These are phyloP conservation scores for Karstenula rhodostoma DNA, from an alignment of 2,329 filamentous ascomycete genomes.

Conservation along the genomic window DNA sequence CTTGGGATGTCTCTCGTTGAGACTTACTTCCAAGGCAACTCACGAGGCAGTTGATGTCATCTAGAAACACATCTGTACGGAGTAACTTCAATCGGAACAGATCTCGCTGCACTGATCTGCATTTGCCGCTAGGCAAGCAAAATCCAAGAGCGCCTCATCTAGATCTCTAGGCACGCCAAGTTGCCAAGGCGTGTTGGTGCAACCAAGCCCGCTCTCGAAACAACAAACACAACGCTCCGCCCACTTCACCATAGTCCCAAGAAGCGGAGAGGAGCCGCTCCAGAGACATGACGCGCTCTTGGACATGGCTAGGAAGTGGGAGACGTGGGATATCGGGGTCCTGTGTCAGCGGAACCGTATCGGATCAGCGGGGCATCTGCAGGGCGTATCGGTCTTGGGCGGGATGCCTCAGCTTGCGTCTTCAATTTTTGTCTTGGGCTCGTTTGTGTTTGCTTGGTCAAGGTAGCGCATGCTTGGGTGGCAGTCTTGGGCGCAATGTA, in stretches of 20 bases:
- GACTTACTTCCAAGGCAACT: not conserved
- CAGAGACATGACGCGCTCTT: slow-evolving; percentile 6
- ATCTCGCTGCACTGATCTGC: slow-evolving; percentile 2
- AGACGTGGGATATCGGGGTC: not conserved
- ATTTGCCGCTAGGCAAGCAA: not conserved
- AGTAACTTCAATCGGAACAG: not conserved
- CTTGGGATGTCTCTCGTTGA: not conserved
- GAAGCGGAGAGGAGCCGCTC: not conserved
- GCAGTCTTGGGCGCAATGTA: not conserved
- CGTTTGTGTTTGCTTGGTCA: slow-evolving; percentile 2
- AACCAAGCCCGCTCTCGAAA: slow-evolving; percentile 10
- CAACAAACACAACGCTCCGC: slow-evolving; percentile 2
- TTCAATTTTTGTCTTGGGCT: not conserved
- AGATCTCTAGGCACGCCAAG: slow-evolving; percentile 3
- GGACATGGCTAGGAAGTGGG: not conserved
- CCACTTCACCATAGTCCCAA: slow-evolving; percentile 2
- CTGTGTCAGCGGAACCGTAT: not conserved
- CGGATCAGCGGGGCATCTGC: not conserved
- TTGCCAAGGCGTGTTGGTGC: slow-evolving; percentile 3
- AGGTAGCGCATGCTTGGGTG: not conserved
- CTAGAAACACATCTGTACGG: not conserved
- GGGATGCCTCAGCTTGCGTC: not conserved
- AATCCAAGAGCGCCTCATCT: slow-evolving; percentile 4
- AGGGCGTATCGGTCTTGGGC: not conserved
- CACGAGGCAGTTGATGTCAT: not conserved